Evolutionary conservation across 805 yeast species (phyloP).

Genomic region (Candida vaughaniae): DNA sequence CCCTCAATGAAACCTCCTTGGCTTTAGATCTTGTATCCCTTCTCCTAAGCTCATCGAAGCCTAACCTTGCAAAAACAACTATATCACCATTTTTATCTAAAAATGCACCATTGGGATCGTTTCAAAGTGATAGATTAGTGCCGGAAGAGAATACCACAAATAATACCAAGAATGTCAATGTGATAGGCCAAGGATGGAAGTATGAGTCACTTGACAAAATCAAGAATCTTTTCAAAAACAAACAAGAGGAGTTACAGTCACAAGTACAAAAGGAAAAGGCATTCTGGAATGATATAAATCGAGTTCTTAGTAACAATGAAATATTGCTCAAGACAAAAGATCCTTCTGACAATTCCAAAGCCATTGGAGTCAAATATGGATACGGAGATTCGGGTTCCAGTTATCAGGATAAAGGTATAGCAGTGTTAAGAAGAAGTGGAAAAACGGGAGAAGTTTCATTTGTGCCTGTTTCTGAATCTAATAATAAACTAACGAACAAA

Average conservation of each 20-base stretch:
- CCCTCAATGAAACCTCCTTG: constrained; percentile 85
- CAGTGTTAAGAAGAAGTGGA: constrained; percentile 56
- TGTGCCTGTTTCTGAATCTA: constrained; percentile 25
- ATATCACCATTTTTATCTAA: constrained; percentile 83
- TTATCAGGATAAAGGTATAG: constrained; percentile 73
- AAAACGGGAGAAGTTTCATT: constrained; percentile 33
- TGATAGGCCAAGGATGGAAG: constrained; percentile 81
- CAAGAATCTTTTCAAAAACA: constrained; percentile 47
- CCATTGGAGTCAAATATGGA: constrained; percentile 84
- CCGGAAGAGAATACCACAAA: constrained; percentile 15
- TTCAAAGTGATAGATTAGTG: constrained; percentile 49
- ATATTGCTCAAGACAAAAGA: constrained; percentile 66
- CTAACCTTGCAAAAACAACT: constrained; percentile 82
- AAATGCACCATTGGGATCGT: constrained; percentile 71
- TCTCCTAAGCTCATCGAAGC: constrained; percentile 74
- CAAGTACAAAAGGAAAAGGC: constrained; percentile 61
- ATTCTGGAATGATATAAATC: constrained; percentile 62
- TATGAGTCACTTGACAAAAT: constrained; percentile 63
- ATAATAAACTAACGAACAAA: constrained; percentile 34
- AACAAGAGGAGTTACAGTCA: constrained; percentile 49
- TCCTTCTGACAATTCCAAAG: constrained; percentile 44
- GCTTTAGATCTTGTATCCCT: constrained; percentile 86
- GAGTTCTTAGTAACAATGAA: constrained; percentile 51
- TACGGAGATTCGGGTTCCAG: constrained; percentile 88
- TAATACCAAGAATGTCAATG: constrained; percentile 31